phyloP scores from a whole-genome alignment of 345 rosid species.

The Boechera divaricarpa region DNA sequence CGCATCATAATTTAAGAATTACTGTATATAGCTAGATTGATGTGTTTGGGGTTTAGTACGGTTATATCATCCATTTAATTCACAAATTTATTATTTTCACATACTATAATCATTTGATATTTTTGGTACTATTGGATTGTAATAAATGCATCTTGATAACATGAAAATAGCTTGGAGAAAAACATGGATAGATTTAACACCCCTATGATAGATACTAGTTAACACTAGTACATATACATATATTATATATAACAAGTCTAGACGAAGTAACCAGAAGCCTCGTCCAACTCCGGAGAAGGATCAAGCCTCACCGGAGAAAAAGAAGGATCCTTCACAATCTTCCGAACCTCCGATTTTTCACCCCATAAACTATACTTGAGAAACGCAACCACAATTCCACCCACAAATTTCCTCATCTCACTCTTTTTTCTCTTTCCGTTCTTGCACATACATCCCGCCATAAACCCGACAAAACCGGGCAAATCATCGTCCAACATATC shows the following conservation, averaged over 20 bases:
- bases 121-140: background rate
- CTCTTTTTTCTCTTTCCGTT: conserved; percentile 26
- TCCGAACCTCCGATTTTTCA: conserved; percentile 31
- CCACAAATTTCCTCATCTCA: conserved; percentile 43
- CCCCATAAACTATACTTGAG: conserved; percentile 36
- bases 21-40: too few relatives aligned
- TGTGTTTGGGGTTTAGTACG: too few relatives aligned
- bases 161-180: background rate
- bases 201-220: too few relatives aligned
- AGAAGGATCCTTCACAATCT: conserved; percentile 34
- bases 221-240: too few relatives aligned
- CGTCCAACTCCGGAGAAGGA: conserved; percentile 37
- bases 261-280: conserved; percentile 27
- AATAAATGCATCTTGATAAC: conserved; percentile 2
- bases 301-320: conserved; percentile 38
- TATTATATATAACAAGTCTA: background rate
- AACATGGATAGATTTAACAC: background rate
- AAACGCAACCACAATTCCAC: conserved; percentile 44
- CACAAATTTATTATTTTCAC: too few relatives aligned
- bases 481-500: conserved; percentile 46
- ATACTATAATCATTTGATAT: background rate
- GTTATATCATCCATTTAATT: too few relatives aligned
- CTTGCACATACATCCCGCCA: conserved; percentile 44
- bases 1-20: too few relatives aligned
- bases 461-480: conserved; percentile 35